Evolutionary conservation across 2,329 filamentous ascomycete genomes (phyloP).

Genomic region (Clarireedia monteithiana): DNA sequence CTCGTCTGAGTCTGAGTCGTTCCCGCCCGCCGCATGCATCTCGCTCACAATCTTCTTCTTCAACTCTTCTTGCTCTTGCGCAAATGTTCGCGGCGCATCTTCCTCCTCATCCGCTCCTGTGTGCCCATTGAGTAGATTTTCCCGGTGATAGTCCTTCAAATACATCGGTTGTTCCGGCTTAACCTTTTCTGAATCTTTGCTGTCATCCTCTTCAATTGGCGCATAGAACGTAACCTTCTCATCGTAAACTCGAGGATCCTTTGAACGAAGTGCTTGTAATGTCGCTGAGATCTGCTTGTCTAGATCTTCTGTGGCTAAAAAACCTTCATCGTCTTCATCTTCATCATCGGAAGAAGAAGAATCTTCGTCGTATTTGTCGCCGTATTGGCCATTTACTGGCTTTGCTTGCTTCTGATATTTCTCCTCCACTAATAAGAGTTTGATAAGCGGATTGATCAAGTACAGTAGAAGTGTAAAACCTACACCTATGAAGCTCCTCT

Average conservation of each 20-base stretch:
- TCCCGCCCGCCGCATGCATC: conserved; percentile 56
- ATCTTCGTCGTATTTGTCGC: conserved; percentile 40
- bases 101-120: conserved; percentile 52
- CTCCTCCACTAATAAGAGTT: conserved; percentile 61
- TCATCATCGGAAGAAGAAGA: conserved; percentile 66
- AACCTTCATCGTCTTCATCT: conserved; percentile 83
- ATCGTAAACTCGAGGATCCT: conserved; percentile 89
- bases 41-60: conserved; percentile 72
- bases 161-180: conserved; percentile 80
- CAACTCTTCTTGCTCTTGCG: conserved; percentile 78
- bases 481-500: conserved; percentile 69
- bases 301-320: conserved; percentile 75
- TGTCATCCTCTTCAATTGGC: conserved; percentile 47
- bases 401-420: conserved; percentile 54
- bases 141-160: conserved; percentile 83
- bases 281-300: conserved; percentile 85
- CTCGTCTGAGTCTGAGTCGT: conserved; percentile 40
- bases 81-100: conserved; percentile 58
- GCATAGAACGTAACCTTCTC: conserved; percentile 70
- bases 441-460: conserved; percentile 20
- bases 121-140: conserved; percentile 73
- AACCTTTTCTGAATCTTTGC: conserved; percentile 30
- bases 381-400: conserved; percentile 35
- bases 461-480: conserved; percentile 26
- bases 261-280: conserved; percentile 77